Conservation (phyloP, 345 rosid genomes). For the Citrus australasica region DNA sequence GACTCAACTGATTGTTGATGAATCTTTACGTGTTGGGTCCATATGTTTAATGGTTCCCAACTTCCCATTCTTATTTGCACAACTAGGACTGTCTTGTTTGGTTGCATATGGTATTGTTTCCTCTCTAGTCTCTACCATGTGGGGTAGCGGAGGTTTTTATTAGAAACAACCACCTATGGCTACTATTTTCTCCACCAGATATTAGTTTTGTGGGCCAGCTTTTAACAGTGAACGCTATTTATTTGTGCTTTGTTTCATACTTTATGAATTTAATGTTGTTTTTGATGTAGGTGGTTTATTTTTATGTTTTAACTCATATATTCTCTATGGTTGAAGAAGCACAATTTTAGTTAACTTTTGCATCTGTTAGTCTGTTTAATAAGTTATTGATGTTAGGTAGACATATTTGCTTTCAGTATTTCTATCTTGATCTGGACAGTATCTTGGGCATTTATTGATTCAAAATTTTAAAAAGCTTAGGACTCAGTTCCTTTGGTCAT, state of each 20-base stretch:
- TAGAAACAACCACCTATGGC: conserved; percentile 8
- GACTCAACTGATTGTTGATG: neutral
- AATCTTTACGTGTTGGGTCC: conserved; percentile 22
- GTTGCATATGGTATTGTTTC: conserved; percentile 23
- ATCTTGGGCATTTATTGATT: neutral
- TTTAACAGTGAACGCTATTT: conserved; percentile 14
- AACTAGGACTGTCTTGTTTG: conserved; percentile 23
- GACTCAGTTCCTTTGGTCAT: neutral
- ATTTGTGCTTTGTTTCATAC: neutral
- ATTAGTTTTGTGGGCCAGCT: conserved; percentile 23
- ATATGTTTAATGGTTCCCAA: conserved; percentile 17
- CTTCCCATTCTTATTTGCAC: conserved; percentile 8
- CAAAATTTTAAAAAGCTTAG: neutral
- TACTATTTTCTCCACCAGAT: conserved; percentile 17
- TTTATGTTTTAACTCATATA: neutral
- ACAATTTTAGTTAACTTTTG: neutral
- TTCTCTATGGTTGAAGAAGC: neutral
- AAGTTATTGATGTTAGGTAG: neutral
- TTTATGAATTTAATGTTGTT: neutral
- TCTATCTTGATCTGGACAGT: neutral
- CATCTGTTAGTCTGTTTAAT: neutral
- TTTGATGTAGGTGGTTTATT: neutral
- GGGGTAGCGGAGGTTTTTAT: conserved; percentile 15
- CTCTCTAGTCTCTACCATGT: conserved; percentile 21
- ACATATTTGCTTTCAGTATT: neutral